phyloP scores from a whole-genome alignment of 345 rosid genomes.

The Aquilaria malaccensis region DNA sequence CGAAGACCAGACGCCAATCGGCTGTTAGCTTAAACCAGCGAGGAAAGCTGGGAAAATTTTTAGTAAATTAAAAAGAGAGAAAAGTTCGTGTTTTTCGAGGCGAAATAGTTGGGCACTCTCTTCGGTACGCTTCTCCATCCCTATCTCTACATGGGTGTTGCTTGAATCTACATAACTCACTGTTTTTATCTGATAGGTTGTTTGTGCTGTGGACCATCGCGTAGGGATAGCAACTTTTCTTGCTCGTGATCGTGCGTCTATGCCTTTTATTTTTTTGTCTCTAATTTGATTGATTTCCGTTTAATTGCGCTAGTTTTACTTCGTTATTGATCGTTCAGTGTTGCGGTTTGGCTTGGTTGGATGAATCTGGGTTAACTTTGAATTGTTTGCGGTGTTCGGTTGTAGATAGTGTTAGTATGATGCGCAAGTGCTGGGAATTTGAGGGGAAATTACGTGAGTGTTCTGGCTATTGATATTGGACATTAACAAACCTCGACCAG shows the following conservation, averaged over 20 bases:
- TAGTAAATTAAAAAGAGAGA: background rate
- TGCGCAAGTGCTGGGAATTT: too few relatives aligned
- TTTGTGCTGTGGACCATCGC: conserved; percentile 2
- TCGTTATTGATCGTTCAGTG: too few relatives aligned
- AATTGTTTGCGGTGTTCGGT: too few relatives aligned
- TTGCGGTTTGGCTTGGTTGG: too few relatives aligned
- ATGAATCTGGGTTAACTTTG: too few relatives aligned
- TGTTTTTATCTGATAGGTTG: background rate
- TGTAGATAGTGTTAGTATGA: too few relatives aligned
- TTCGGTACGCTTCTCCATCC: conserved; percentile 21
- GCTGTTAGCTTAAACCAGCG: too few relatives aligned
- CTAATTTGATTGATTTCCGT: background rate
- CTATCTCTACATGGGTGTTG: background rate
- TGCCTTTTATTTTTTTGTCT: conserved; percentile 4
- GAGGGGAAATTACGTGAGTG: too few relatives aligned
- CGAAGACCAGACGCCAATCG: too few relatives aligned
- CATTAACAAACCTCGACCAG: too few relatives aligned
- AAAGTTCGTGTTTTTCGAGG: conserved; percentile 31
- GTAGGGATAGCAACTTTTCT: background rate
- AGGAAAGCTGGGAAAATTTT: background rate
- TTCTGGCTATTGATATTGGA: too few relatives aligned
- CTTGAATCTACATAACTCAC: background rate
- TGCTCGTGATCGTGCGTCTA: background rate
- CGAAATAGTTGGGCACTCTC: conserved; percentile 27
- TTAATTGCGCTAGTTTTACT: too few relatives aligned